Evolutionary conservation across 768 basidiomycete genomes (phyloP), one percentile per base, ranked within the genome.

Genomic region (Peribolospora kevripleyi): DNA sequence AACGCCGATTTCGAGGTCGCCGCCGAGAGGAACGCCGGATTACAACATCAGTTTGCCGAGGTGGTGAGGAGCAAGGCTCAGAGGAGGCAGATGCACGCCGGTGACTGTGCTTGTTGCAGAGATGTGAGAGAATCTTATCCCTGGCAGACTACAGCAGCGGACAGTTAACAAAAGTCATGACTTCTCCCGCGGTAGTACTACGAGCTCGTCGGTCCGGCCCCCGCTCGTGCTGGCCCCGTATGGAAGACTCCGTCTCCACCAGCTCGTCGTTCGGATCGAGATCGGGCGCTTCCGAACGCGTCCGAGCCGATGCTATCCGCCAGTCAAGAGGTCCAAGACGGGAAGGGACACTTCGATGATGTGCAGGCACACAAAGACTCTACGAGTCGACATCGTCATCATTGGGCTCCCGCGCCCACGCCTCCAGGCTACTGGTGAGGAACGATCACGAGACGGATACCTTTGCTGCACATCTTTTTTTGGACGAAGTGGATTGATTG

Each of bases 51-150:
- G 59, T 91, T 74, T 61, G 80, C 86, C 48, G 78, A 80, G 51
- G 83, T 85, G 11, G 80, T 84, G 9, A 71, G 86, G 38, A 72
- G 70, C 46, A 80, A 73, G 61, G 74, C 75, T 13, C 75, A 76
- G 42, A 71, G 88, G 41, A 72, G 72, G 60, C 69, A 70, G 52
- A 73, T 91, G 72, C 72, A 81, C 51, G 87, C 75, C 3, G 76
- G 73, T 2, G 83, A 85, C 58, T 91, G 85, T 64, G 82, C 83
- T 59, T 80, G 79, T 57, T 91, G 87, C 65, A 75, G 71, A 46
- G 80, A 79, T 51, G 86, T 84, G 62, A 56, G 75, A 68, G 37
- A 40, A 6, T 11, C 14, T 38, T 40, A n/a, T 14, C 38, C 46
- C 56, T 39, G 45, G 42, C 39, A 45, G 54, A 36, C 53, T 38